These are phyloP conservation scores for Yamadazyma sp. DNA, from an alignment of 1,139 yeast species.

Conservation along the genomic window DNA sequence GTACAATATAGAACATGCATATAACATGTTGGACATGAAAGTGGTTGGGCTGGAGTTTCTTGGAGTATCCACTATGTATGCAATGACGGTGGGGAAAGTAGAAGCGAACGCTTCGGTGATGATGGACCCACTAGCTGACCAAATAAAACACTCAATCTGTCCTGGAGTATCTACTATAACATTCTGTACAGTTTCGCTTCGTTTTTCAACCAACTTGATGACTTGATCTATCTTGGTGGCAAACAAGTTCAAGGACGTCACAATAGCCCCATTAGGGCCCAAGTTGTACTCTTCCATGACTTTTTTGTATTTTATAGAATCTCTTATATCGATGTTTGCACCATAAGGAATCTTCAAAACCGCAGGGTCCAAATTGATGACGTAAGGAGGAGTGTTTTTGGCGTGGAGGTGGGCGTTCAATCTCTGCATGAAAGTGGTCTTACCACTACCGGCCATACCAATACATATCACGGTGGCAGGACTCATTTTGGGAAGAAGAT, in stretches of 20 bases:
- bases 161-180: constrained; percentile 97
- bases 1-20: constrained; percentile 94
- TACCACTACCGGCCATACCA: constrained; percentile 98
- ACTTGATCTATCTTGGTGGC: constrained; percentile 97
- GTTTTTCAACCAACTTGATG: constrained; percentile 77
- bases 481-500: constrained; percentile 33
- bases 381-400: constrained; percentile 76
- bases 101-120: constrained; percentile 97
- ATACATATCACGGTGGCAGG: constrained; percentile 77
- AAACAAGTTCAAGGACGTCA: constrained; percentile 87
- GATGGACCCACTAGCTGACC: constrained; percentile 97
- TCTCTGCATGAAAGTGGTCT: constrained; percentile 97
- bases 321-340: constrained; percentile 93
- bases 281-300: constrained; percentile 91
- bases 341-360: constrained; percentile 90
- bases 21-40: constrained; percentile 96
- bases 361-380: constrained; percentile 94
- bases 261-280: constrained; percentile 99
- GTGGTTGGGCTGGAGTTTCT: constrained; percentile 93
- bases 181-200: constrained; percentile 63
- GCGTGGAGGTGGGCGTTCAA: constrained; percentile 84
- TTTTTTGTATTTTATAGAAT: constrained; percentile 90
- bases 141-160: constrained; percentile 94
- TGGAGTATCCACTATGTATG: constrained; percentile 96
- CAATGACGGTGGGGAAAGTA: constrained; percentile 91